Conservation (phyloP, 2,329 filamentous ascomycete genomes). For the Xylariaceae sp. region DNA sequence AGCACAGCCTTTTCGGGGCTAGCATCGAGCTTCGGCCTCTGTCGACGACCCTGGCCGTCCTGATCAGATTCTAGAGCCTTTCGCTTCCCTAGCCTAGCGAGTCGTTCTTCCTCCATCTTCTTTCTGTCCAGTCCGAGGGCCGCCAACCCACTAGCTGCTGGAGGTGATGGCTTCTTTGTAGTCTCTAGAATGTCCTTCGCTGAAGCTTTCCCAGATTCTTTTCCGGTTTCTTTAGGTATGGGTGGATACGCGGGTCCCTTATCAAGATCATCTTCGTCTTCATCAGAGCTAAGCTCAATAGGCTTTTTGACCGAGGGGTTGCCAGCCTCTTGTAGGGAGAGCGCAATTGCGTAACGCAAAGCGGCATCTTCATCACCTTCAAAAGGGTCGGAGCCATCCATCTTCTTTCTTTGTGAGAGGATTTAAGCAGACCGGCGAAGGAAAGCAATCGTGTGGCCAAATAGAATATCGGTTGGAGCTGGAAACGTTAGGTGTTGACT, state of each 20-base stretch:
- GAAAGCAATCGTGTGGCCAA: not conserved
- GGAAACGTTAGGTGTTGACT: not conserved
- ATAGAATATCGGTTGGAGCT: not conserved
- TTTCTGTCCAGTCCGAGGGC: constrained; percentile 70
- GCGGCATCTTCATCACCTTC: constrained; percentile 59
- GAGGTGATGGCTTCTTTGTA: constrained; percentile 9
- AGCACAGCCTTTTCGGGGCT: not conserved
- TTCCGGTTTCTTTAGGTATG: constrained; percentile 21
- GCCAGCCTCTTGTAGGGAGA: constrained; percentile 50
- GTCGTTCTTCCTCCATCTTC: constrained; percentile 82
- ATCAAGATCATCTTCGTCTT: constrained; percentile 37
- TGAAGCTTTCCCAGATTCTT: not conserved
- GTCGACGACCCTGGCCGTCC: constrained; percentile 15
- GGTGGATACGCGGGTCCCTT: constrained; percentile 26
- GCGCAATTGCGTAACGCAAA: constrained; percentile 61
- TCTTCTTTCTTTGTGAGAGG: constrained; percentile 2
- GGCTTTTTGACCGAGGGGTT: constrained; percentile 22
- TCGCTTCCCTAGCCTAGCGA: constrained; percentile 69
- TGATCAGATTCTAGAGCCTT: constrained; percentile 39
- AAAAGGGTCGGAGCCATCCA: constrained; percentile 32
- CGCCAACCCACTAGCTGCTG: constrained; percentile 15
- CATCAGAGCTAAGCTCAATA: constrained; percentile 40
- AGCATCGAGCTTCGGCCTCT: constrained; percentile 24
- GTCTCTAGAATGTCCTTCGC: not conserved
- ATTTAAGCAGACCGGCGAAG: not conserved